Base-by-base conservation (phyloP, 495 filamentous ascomycete genomes). In the Penicillium alfredii region DNA sequence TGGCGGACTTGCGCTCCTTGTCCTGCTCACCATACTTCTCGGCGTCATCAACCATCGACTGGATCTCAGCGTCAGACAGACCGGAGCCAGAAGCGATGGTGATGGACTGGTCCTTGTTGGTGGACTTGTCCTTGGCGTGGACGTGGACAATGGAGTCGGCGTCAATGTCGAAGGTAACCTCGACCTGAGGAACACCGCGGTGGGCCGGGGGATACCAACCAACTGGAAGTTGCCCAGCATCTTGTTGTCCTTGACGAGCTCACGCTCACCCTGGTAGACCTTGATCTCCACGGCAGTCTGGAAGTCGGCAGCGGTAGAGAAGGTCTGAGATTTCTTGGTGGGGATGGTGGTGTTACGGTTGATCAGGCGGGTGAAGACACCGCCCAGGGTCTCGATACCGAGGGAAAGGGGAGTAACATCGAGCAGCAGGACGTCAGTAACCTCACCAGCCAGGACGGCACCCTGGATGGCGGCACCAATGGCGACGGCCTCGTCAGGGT, bases 211-310 rank as follows among this genome's bases (percentile, higher is more conserved):
- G 92, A 98, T 96, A 39, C 92, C 92, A 55, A 95, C 88, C 42
- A 98, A 84, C 77, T 98, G 92, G 85, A 98, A 98, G 85, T 98
- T 97, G 23, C 92, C 92, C 12, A 98, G 80, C 40, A 98, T 73
- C 77, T 98, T 98, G 82, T 98, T 98, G 75, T 98, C 92, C 60
- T 81, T 81, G 58, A 98, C 92, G 38, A 98, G 86, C 73, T 98
- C 92, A 84, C 92, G 92, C 77, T 98, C 92, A 73, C 92, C 92
- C 79, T 98, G 92, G 85, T 81, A 97, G 38, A 98, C 93, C 82
- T 98, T 98, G 78, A 98, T 98, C 76, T 98, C 92, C 64, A 98
- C 92, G 51, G 92, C 92, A 42, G 86, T 94, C 78, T 98, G 92
- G 85, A 94, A 96, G 61, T 98, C 92, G 53, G 92, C 92, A 35